phyloP scores from a whole-genome alignment of 164 flowering plant species.

The Liquidambar formosana region DNA sequence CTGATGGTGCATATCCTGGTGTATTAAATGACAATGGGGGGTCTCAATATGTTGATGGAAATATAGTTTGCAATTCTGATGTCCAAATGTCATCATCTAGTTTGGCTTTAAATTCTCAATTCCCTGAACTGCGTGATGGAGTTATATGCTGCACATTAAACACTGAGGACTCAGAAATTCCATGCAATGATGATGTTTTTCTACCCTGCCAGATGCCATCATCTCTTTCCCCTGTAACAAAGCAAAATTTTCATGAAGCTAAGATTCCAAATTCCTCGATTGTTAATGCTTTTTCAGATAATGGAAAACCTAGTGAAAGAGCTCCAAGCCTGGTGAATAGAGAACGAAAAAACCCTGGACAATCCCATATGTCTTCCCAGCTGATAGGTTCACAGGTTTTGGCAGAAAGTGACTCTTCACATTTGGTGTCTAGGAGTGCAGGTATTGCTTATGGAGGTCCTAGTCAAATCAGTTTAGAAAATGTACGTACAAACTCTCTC shows the following conservation, averaged over 20 bases:
- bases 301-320: constrained; percentile 28
- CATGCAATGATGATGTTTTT: constrained; percentile 67
- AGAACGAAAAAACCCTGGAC: constrained; percentile 27
- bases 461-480: constrained; percentile 17
- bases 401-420: constrained; percentile 15
- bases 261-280: constrained; percentile 21
- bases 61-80: constrained; percentile 23
- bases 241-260: constrained; percentile 20
- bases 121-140: constrained; percentile 38
- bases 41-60: constrained; percentile 10
- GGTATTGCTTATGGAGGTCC: constrained; percentile 20
- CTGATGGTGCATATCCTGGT: constrained; percentile 21
- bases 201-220: constrained; percentile 21
- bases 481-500: constrained; percentile 12
- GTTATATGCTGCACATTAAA: constrained; percentile 60
- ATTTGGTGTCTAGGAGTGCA: constrained; percentile 17
- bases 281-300: constrained; percentile 20
- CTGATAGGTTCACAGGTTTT: constrained; percentile 20
- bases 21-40: constrained; percentile 14
- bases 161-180: constrained; percentile 75
- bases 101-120: constrained; percentile 21
- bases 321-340: constrained; percentile 18
- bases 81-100: constrained; percentile 21
- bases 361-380: constrained; percentile 22
- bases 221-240: constrained; percentile 19